These are phyloP conservation scores for Cryptomeria japonica DNA, from an alignment of 75 land plant genomes.

Conservation along the genomic window DNA sequence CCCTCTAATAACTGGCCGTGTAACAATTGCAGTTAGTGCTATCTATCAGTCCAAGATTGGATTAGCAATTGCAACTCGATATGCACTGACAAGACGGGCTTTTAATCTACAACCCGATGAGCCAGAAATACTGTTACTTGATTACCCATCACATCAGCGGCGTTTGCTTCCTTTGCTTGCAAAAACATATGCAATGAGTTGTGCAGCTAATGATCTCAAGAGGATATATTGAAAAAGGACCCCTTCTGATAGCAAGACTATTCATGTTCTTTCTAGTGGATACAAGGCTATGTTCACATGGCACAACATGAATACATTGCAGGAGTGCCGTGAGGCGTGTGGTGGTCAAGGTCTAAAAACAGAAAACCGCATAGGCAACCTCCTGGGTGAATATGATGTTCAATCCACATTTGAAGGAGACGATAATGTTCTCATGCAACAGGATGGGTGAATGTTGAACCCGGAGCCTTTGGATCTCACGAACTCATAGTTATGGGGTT, in stretches of 20 bases:
- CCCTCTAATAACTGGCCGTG: too few species aligned
- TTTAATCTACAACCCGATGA: too few species aligned
- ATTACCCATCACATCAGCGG: too few species aligned
- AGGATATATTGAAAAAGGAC: constrained; percentile 58
- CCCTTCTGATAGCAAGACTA: constrained; percentile 60
- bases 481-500: too few species aligned
- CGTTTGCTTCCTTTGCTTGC: too few species aligned
- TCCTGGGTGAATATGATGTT: constrained; percentile 81
- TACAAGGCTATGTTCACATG: constrained; percentile 87
- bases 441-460: too few species aligned
- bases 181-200: constrained; percentile 88
- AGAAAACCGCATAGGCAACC: constrained; percentile 76
- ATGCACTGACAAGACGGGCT: too few species aligned
- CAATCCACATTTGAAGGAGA: constrained; percentile 96
- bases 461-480: too few species aligned
- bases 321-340: constrained; percentile 99
- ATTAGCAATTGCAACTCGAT: too few species aligned
- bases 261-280: constrained; percentile 93
- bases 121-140: too few species aligned
- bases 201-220: constrained; percentile 74
- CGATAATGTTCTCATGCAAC: constrained; percentile 92
- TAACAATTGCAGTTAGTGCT: too few species aligned
- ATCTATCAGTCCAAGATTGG: too few species aligned
- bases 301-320: constrained; percentile 86
- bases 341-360: constrained; percentile 95